These are phyloP conservation scores for Chlorella vulgaris DNA, from an alignment of 139 green algal species.

Conservation along the genomic window DNA sequence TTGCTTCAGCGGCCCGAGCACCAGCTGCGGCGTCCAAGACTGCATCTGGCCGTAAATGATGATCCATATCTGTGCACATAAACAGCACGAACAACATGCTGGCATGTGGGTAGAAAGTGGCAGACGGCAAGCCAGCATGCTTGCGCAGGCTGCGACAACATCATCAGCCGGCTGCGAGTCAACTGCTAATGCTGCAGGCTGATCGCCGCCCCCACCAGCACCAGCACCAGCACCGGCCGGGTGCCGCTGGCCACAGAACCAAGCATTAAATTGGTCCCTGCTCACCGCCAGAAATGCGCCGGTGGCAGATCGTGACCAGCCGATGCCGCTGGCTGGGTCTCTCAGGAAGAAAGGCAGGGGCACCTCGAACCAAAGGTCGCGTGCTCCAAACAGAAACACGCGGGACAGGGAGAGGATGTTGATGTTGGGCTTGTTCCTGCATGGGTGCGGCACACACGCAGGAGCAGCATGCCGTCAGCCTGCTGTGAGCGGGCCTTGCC, in stretches of 20 bases:
- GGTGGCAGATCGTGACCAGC: conserved; percentile 65
- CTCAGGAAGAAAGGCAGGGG: conserved; percentile 90
- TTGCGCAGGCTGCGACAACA: too few relatives aligned
- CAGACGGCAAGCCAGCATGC: neutral
- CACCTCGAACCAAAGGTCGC: conserved; percentile 91
- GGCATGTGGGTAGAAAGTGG: neutral
- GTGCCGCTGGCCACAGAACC: too few relatives aligned
- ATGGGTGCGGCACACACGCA: neutral
- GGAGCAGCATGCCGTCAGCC: neutral
- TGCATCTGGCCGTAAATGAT: conserved; percentile 81
- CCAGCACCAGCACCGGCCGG: too few relatives aligned
- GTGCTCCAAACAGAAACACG: conserved; percentile 73
- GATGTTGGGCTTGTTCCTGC: conserved; percentile 67
- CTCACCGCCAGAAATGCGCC: conserved; percentile 63
- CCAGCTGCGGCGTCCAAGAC: conserved; percentile 74
- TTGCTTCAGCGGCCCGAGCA: conserved; percentile 77
- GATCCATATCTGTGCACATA: conserved; percentile 52
- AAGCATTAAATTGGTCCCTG: too few relatives aligned
- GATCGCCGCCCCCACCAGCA: too few relatives aligned
- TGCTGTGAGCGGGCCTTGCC: too few relatives aligned
- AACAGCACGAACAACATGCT: too few relatives aligned
- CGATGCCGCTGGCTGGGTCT: conserved; percentile 61
- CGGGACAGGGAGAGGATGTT: conserved; percentile 73
- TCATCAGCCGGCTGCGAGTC: too few relatives aligned
- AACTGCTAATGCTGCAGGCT: too few relatives aligned